Conservation (phyloP, 805 yeast species). For the Monosporozyma aerobia region DNA sequence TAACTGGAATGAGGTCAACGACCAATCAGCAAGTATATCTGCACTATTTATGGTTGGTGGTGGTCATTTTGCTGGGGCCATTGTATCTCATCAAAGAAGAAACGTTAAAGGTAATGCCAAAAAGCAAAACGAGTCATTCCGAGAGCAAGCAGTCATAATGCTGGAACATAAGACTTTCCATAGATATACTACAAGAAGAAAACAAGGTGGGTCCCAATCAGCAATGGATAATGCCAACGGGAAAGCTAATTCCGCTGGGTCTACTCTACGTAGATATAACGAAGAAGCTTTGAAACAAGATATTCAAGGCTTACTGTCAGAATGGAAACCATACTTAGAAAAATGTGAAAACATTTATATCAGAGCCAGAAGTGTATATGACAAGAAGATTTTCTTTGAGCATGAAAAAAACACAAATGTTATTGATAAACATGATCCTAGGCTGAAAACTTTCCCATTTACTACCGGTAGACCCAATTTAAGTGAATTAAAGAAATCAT, state of each 20-base stretch:
- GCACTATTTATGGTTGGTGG: slow-evolving; percentile 93
- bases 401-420: slow-evolving; percentile 34
- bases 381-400: slow-evolving; percentile 54
- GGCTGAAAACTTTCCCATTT: slow-evolving; percentile 73
- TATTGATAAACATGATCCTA: slow-evolving; percentile 42
- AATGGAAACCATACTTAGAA: slow-evolving; percentile 55
- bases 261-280: slow-evolving; percentile 78
- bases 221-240: slow-evolving; percentile 89
- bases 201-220: slow-evolving; percentile 95
- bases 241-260: slow-evolving; percentile 94
- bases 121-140: slow-evolving; percentile 38
- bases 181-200: slow-evolving; percentile 89
- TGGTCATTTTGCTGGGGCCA: slow-evolving; percentile 96
- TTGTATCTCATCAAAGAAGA: slow-evolving; percentile 61
- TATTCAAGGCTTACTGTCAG: slow-evolving; percentile 53
- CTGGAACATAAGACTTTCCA: slow-evolving; percentile 80
- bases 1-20: slow-evolving; percentile 28
- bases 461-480: slow-evolving; percentile 83
- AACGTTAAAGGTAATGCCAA: slow-evolving; percentile 48
- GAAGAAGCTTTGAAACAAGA: slow-evolving; percentile 77
- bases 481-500: slow-evolving; percentile 69
- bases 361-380: slow-evolving; percentile 69
- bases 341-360: slow-evolving; percentile 65
- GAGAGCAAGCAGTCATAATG: slow-evolving; percentile 55
- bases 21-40: slow-evolving; percentile 36